These are phyloP conservation scores for Penicillium crystallinum DNA, from an alignment of 495 filamentous ascomycete genomes.

Conservation along the genomic window DNA sequence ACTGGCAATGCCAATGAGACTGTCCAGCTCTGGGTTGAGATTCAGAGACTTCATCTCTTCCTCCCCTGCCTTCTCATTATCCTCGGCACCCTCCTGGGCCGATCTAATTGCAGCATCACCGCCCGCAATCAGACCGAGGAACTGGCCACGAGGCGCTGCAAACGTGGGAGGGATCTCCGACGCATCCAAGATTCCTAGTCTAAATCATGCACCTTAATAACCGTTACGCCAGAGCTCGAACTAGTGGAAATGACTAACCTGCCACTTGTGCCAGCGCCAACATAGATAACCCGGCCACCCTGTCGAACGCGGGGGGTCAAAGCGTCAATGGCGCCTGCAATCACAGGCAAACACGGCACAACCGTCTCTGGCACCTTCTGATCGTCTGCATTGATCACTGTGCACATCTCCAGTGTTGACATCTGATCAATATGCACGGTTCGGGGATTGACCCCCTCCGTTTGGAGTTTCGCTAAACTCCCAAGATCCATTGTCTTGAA, in stretches of 20 bases:
- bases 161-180: conserved; percentile 40
- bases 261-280: conserved; percentile 39
- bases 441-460: conserved; percentile 29
- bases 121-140: conserved; percentile 35
- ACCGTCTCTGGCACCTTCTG: conserved; percentile 27
- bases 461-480: conserved; percentile 28
- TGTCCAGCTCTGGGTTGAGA: conserved; percentile 28
- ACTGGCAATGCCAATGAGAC: conserved; percentile 37
- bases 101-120: conserved; percentile 35
- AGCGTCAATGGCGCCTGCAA: conserved; percentile 29
- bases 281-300: conserved; percentile 37
- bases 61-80: conserved; percentile 21
- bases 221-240: background rate
- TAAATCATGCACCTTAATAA: conserved; percentile 8
- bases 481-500: conserved; percentile 19
- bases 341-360: conserved; percentile 24
- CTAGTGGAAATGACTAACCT: conserved; percentile 16
- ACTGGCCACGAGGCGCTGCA: conserved; percentile 30
- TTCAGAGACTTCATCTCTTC: conserved; percentile 21
- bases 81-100: conserved; percentile 40
- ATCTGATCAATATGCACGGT: conserved; percentile 30
- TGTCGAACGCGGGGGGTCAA: conserved; percentile 28
- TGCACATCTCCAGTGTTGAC: conserved; percentile 34
- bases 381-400: conserved; percentile 32
- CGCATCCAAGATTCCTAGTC: conserved; percentile 37